Percentiles rank a stretch among this genome's conserved stretches.
These are phyloP conservation scores for Phyllosticta citrichinensis DNA, from an alignment of 2,329 filamentous ascomycete genomes.

Conservation along the genomic window DNA sequence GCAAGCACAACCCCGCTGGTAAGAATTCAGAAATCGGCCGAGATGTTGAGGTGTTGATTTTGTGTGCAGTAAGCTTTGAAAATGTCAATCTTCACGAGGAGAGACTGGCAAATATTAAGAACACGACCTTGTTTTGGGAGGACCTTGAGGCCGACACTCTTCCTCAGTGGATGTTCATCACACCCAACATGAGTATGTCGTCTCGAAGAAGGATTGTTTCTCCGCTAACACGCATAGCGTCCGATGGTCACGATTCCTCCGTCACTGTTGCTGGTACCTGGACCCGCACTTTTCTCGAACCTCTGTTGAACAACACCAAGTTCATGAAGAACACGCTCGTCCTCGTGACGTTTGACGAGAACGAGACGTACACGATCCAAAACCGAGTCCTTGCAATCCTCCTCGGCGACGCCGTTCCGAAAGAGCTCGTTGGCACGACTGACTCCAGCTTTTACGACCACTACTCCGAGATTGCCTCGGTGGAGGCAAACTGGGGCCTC, in stretches of 20 bases:
- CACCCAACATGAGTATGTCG: constrained; percentile 43
- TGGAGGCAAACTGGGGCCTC: constrained; percentile 37
- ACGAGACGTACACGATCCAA: constrained; percentile 53
- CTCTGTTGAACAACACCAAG: constrained; percentile 56
- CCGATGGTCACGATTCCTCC: constrained; percentile 64
- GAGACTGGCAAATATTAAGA: constrained; percentile 62
- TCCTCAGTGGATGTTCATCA: constrained; percentile 63
- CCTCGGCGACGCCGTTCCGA: constrained; percentile 62
- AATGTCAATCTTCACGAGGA: constrained; percentile 49
- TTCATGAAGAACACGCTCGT: constrained; percentile 71
- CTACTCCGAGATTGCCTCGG: constrained; percentile 35
- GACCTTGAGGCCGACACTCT: constrained; percentile 55
- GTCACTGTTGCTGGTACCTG: constrained; percentile 60
- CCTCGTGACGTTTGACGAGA: constrained; percentile 71
- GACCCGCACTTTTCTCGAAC: constrained; percentile 58
- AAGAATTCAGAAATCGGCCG: constrained; percentile 9
- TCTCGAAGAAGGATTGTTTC: background rate
- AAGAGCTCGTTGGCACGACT: constrained; percentile 53
- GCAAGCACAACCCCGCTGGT: constrained; percentile 60
- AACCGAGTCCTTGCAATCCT: constrained; percentile 65
- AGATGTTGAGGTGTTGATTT: background rate
- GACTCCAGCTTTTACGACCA: constrained; percentile 51
- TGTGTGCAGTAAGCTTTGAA: constrained; percentile 53
- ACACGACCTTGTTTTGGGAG: constrained; percentile 57
- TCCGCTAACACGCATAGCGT: constrained; percentile 58